A percentile compares a stretch with the other conserved stretches of the same genome.
Conservation (phyloP, 2,329 filamentous ascomycete genomes). For the Pseudocercospora fijiensis region DNA sequence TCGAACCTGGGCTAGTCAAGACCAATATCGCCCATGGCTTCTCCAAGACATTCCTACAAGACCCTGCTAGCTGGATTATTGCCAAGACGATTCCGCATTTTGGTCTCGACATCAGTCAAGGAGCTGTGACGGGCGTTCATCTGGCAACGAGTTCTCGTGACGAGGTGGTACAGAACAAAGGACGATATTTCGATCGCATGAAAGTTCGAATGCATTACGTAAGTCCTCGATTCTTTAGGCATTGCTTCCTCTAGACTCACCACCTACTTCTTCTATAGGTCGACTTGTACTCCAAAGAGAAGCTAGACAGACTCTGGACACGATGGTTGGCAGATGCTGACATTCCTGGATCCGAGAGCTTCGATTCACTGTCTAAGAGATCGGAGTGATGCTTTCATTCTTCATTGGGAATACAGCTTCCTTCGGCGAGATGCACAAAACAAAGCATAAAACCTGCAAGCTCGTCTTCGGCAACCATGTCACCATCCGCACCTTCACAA, state of each 20-base stretch:
- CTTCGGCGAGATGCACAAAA: not conserved
- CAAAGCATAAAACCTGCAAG: not conserved
- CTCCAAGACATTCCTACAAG: not conserved
- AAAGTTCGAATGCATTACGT: constrained; percentile 1
- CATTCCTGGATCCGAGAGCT: not conserved
- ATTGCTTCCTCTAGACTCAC: no score
- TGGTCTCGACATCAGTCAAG: constrained; percentile 7
- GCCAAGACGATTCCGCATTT: constrained; percentile 1
- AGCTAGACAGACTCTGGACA: constrained; percentile 5
- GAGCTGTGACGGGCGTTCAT: constrained; percentile 10
- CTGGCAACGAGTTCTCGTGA: constrained; percentile 9
- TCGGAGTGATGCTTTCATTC: not conserved
- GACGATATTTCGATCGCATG: constrained; percentile 10
- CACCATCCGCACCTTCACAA: not conserved
- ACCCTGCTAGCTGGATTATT: not conserved
- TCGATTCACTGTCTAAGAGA: not conserved
- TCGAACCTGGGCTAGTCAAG: constrained; percentile 7
- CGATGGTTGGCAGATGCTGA: constrained; percentile 7
- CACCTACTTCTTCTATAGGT: not conserved
- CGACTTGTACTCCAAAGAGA: constrained; percentile 4
- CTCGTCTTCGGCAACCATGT: not conserved
- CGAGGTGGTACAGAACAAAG: constrained; percentile 3
- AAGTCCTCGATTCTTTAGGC: not conserved
- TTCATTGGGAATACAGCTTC: not conserved
- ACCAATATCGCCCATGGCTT: constrained; percentile 2